Evolutionary conservation across 2,329 filamentous ascomycete species (phyloP).

Genomic region (Aspergillus sergii): DNA sequence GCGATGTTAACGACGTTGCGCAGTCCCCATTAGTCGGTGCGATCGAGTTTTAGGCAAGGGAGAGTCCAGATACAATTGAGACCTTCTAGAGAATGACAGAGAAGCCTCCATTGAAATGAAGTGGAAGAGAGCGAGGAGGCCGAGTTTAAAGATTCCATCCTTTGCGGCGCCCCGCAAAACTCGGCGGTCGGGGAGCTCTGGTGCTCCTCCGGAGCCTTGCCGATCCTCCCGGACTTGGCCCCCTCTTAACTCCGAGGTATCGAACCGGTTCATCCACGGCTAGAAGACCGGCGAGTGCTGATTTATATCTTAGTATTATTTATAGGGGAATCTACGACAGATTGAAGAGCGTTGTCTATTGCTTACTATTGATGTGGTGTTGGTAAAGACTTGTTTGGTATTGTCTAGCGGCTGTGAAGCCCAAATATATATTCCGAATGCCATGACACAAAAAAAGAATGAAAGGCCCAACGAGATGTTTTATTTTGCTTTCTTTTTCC

Average conservation of each 20-base stretch:
- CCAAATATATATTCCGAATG: background rate
- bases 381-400: background rate
- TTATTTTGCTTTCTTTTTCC: background rate
- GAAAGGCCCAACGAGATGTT: background rate
- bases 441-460: background rate
- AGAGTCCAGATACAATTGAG: background rate
- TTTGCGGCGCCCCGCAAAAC: conserved; percentile 11
- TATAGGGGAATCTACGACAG: background rate
- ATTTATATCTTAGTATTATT: background rate
- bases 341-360: background rate
- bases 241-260: background rate
- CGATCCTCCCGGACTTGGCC: background rate
- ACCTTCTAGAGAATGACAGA: background rate
- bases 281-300: too few relatives aligned
- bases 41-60: background rate
- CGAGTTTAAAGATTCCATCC: background rate
- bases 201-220: conserved; percentile 1
- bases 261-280: background rate
- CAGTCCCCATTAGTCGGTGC: background rate
- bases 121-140: background rate
- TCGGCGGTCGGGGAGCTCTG: conserved; percentile 9
- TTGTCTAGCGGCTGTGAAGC: background rate
- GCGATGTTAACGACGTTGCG: background rate
- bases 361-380: background rate
- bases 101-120: conserved; percentile 5